Evolutionary conservation across 1,139 yeast species (phyloP).

Genomic region (Casaregolazyma lundiana): DNA sequence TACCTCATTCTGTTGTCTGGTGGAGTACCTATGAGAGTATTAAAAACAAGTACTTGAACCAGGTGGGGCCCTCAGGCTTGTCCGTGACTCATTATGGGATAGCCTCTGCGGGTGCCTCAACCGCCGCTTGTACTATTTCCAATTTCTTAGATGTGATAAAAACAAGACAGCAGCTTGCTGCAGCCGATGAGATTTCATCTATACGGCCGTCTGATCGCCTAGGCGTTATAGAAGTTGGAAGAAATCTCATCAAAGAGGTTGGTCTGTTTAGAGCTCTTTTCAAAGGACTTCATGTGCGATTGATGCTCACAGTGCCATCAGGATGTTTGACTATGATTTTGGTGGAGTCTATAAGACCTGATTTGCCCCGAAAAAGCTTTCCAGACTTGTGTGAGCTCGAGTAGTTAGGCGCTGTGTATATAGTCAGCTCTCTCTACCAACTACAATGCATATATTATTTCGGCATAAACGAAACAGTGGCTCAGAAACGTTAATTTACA

Average conservation of each 20-base stretch:
- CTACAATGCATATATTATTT: too few species aligned
- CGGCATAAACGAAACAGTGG: background rate
- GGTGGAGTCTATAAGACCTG: constrained; percentile 39
- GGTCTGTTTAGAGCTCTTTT: constrained; percentile 36
- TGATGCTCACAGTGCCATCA: constrained; percentile 38
- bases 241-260: constrained; percentile 35
- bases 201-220: constrained; percentile 37
- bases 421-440: too few species aligned
- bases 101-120: constrained; percentile 38
- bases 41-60: constrained; percentile 12
- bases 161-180: constrained; percentile 42
- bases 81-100: constrained; percentile 31
- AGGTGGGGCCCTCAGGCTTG: constrained; percentile 16
- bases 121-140: constrained; percentile 36
- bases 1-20: constrained; percentile 41
- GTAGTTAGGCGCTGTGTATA: too few species aligned
- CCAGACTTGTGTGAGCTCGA: constrained; percentile 1
- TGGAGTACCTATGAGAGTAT: constrained; percentile 34
- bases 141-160: constrained; percentile 41
- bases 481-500: too few species aligned
- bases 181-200: constrained; percentile 36
- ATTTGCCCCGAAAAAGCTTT: constrained; percentile 16
- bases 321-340: constrained; percentile 39
- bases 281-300: constrained; percentile 37
- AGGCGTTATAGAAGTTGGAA: constrained; percentile 34